These are phyloP conservation scores for Suillus tomentosus DNA, from an alignment of 768 basidiomycete species.

Conservation along the genomic window DNA sequence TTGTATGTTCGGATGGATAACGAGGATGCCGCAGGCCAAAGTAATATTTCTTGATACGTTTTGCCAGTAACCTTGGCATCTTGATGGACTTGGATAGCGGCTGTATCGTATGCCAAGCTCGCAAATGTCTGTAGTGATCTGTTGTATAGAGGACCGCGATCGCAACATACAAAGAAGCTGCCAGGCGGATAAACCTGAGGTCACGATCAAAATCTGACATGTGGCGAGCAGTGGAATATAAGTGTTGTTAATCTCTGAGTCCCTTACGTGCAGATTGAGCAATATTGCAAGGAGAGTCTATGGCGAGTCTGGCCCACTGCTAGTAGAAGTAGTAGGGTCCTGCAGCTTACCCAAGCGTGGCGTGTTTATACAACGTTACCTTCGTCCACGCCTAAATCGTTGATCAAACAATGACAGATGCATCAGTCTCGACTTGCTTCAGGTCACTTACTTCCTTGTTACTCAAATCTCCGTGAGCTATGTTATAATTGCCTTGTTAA, in stretches of 20 bases:
- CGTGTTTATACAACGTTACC: not conserved
- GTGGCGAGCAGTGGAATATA: not conserved
- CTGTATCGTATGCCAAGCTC: slow-evolving; percentile 4
- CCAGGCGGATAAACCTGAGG: slow-evolving; percentile 2
- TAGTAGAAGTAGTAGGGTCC: too few relatives aligned
- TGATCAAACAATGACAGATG: not conserved
- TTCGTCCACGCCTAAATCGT: not conserved
- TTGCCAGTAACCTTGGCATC: slow-evolving; percentile 8
- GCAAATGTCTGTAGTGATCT: slow-evolving; percentile 14
- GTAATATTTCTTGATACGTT: slow-evolving; percentile 20
- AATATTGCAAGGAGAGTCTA: slow-evolving; percentile 13
- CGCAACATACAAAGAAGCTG: slow-evolving; percentile 25
- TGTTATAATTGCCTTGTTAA: not conserved
- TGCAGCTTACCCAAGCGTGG: too few relatives aligned
- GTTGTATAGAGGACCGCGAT: slow-evolving; percentile 36
- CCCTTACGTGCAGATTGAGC: slow-evolving; percentile 9
- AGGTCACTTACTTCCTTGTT: slow-evolving; percentile 28
- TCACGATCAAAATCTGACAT: slow-evolving; percentile 6
- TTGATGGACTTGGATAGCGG: not conserved
- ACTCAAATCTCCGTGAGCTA: slow-evolving; percentile 29
- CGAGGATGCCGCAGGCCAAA: slow-evolving; percentile 22
- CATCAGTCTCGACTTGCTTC: slow-evolving; percentile 16
- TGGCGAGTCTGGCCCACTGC: too few relatives aligned
- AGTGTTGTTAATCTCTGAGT: slow-evolving; percentile 14
- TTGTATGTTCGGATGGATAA: slow-evolving; percentile 1